Conservation (phyloP, 306 rosid genomes). For the Oxytropis ochrocephala region DNA sequence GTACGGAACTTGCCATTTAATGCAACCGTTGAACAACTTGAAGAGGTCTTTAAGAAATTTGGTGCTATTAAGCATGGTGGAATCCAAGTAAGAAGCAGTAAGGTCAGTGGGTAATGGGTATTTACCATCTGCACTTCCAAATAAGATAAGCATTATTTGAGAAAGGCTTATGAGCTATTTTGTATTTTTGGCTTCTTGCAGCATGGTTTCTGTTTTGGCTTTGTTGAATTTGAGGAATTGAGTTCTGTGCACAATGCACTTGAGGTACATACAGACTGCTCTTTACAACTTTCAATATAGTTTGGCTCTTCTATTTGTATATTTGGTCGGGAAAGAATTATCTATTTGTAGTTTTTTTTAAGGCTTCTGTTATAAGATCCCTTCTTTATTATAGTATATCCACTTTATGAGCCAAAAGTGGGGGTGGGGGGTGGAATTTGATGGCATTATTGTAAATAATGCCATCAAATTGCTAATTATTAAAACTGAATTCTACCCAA, state of each 20-base stretch:
- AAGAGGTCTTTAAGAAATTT: conserved; percentile 74
- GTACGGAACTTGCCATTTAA: conserved; percentile 81
- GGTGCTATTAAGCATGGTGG: conserved; percentile 91
- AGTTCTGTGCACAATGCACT: conserved; percentile 76
- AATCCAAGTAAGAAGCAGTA: conserved; percentile 92
- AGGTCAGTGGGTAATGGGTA: conserved; percentile 38
- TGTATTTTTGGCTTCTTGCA: conserved; percentile 40
- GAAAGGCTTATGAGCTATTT: conserved; percentile 21
- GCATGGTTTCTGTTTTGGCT: conserved; percentile 97
- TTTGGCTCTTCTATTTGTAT: not conserved
- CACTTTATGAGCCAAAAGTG: too few relatives aligned
- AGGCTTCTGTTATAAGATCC: too few relatives aligned
- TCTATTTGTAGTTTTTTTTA: not conserved
- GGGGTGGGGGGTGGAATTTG: too few relatives aligned
- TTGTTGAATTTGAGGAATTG: conserved; percentile 79
- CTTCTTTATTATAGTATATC: too few relatives aligned
- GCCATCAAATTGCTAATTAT: too few relatives aligned
- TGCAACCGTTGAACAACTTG: conserved; percentile 87
- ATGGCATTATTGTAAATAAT: too few relatives aligned
- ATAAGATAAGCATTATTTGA: conserved; percentile 14
- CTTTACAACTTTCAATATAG: conserved; percentile 14
- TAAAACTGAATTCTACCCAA: too few relatives aligned
- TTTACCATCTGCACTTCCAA: conserved; percentile 15
- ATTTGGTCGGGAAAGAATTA: conserved; percentile 4
- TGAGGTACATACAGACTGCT: conserved; percentile 43